Evolutionary conservation across 2,329 filamentous ascomycete genomes (phyloP), one percentile per base, ranked within the genome.

Genomic region (Xylaria sp.): DNA sequence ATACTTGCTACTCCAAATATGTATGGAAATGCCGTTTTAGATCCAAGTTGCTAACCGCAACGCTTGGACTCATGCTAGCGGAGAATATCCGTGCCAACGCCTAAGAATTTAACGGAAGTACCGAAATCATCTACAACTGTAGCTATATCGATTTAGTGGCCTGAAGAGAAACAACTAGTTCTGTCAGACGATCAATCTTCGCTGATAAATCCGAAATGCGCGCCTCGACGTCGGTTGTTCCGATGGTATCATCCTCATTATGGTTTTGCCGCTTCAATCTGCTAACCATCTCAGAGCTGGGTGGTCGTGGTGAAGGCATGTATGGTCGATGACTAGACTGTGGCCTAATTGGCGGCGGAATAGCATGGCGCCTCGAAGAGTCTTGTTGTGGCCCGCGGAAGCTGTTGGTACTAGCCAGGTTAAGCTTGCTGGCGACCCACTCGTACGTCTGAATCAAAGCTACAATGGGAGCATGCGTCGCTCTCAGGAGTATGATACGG

Each of bases 361-460:
- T 68, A 20, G 69, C 45, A 2, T 69, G 67, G 17, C 72, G 73
- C 33, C 75, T 75, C 17, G 71, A 68, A 1, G 73, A 68, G 13
- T 60, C 75, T 22, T 64, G 71, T 7, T 77, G 79, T 0, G 82
- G 83, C 2, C 83, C 87, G 73, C 81, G 83, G 78, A 84, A 86
- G 31, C 79, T 82, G 64, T 80, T 81, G 69, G 81, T 85, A 58
- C 82, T 82, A 57, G 83, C 82, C 13, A 77, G 72, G 13, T 72
- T 72, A 7, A 80, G 72, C 57, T 79, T 81, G 63, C 77, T 77
- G 25, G 79, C 78, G 51, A 86, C 69, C 72, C 81, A 81, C 78
- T 93, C 91, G 76, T 91, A 93, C n/a, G 84, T 74, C 77, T 87
- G 85, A 71, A 94, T 94, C 51, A 84, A 80, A n/a, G 80, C 86